Base-by-base conservation (phyloP, 2,329 filamentous ascomycete genomes). In the Fusarium pseudonygamai region DNA sequence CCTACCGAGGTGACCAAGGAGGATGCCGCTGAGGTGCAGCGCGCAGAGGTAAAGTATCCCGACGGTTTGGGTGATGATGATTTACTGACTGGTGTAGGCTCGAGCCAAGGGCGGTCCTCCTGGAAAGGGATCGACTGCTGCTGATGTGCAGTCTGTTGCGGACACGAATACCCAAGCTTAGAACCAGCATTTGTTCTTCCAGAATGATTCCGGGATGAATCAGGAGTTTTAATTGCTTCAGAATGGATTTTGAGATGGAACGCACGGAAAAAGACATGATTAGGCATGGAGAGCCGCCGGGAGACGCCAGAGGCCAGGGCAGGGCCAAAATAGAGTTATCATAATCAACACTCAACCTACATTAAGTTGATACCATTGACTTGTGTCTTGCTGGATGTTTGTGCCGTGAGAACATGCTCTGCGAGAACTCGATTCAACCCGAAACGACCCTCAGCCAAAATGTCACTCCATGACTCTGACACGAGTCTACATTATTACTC, bases 321-420 rank as follows among this genome's bases (percentile, higher is more conserved):
- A 4, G 12, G 30, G 8, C n/a, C 4, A 20, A 4, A 14, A 3
- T 0, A 34, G 2, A 34, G n/a, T 11, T 11, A 7, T 15, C 1
- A 0, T 6, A 2, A 34, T 15, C 2, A 34, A 14, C 6, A 15
- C 7, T 34, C 32, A 34, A 34, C 32, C 32, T 34, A 34, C 32
- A 34, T 3, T n/a, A 18, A 12, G 11, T 3, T 1, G 6, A 18
- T 14, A 0, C 28, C 2, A 18, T 2, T 18, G 7, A 15, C 12
- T 11, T 26, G 3, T 15, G 18, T 16, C 9, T 12, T 16, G 2
- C 11, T 6, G 12, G 5, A 2, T 26, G 4, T 37, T 11, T 15
- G 4, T 16, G 13, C 10, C 5, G 8, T 26, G 3, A 1, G 22
- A 9, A 4, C n/a, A 22, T 15, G 13, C 1, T 1, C 22, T 53